These are phyloP conservation scores for Arthroderma uncinatum DNA, from an alignment of 2,329 filamentous ascomycete genomes.

Conservation along the genomic window DNA sequence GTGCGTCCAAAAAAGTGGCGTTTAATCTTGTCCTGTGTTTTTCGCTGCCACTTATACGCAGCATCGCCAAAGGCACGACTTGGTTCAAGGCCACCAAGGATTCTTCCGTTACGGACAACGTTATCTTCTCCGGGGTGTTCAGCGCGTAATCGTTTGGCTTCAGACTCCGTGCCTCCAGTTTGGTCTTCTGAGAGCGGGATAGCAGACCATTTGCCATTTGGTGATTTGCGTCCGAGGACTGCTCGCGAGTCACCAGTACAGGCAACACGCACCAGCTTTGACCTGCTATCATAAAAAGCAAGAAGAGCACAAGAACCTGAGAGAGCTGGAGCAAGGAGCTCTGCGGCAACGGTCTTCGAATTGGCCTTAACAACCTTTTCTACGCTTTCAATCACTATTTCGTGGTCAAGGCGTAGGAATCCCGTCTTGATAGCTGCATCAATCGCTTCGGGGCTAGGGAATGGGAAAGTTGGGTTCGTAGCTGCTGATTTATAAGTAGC, in stretches of 20 bases:
- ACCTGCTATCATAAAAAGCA: constrained; percentile 86
- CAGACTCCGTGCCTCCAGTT: constrained; percentile 77
- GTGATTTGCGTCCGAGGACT: constrained; percentile 68
- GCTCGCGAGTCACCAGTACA: constrained; percentile 95
- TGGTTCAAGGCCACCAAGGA: constrained; percentile 84
- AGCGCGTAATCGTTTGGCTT: constrained; percentile 68
- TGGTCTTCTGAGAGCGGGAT: constrained; percentile 85
- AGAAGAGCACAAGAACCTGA: constrained; percentile 95
- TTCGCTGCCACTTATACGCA: constrained; percentile 87
- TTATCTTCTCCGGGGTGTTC: constrained; percentile 83
- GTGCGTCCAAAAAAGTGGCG: constrained; percentile 77
- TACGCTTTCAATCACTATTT: constrained; percentile 89
- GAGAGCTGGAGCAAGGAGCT: constrained; percentile 80
- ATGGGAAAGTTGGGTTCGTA: constrained; percentile 44
- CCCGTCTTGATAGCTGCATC: constrained; percentile 86
- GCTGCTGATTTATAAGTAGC: constrained; percentile 71
- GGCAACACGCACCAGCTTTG: constrained; percentile 80
- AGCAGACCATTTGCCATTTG: constrained; percentile 82
- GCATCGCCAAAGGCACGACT: constrained; percentile 93
- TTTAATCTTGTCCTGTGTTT: constrained; percentile 73
- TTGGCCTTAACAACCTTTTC: constrained; percentile 81
- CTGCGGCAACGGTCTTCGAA: constrained; percentile 81
- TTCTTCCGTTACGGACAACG: constrained; percentile 78
- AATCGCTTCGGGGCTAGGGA: constrained; percentile 67
- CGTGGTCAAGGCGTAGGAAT: constrained; percentile 78